A percentile compares a stretch with the other conserved stretches of the same genome.
Evolutionary conservation across 2,329 filamentous ascomycete species (phyloP).

Genomic region (Dryadomyces sulphureus): DNA sequence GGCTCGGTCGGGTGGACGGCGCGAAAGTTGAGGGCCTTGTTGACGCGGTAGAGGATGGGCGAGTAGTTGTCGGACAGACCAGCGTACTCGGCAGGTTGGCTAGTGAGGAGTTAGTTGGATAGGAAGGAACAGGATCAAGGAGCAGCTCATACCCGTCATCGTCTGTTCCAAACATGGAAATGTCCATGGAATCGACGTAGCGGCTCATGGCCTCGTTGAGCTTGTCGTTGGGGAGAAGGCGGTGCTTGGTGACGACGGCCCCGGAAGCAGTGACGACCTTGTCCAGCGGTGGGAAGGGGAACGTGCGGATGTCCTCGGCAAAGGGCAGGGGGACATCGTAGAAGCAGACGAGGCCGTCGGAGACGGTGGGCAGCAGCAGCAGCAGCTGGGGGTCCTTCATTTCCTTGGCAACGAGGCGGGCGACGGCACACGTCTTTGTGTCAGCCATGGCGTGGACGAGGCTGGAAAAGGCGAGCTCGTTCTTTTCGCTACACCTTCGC

Average conservation of each 20-base stretch:
- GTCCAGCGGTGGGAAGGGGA: conserved; percentile 82
- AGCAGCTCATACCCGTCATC: conserved; percentile 51
- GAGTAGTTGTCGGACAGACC: conserved; percentile 71
- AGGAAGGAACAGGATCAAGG: neutral
- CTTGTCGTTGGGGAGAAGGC: conserved; percentile 62
- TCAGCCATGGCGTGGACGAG: conserved; percentile 79
- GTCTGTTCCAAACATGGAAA: conserved; percentile 55
- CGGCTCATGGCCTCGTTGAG: conserved; percentile 72
- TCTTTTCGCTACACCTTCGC: conserved; percentile 64
- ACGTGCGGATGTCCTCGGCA: conserved; percentile 79
- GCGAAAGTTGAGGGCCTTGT: conserved; percentile 69
- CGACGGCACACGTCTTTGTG: conserved; percentile 72
- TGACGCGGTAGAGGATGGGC: conserved; percentile 75
- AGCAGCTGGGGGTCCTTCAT: conserved; percentile 63
- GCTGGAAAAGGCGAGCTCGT: conserved; percentile 72
- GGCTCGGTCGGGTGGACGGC: conserved; percentile 58
- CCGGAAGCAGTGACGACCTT: conserved; percentile 78
- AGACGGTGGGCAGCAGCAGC: conserved; percentile 66
- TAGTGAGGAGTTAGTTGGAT: conserved; percentile 10
- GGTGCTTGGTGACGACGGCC: conserved; percentile 64
- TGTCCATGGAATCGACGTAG: conserved; percentile 87
- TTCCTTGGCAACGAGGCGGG: conserved; percentile 72
- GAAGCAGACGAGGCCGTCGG: conserved; percentile 67
- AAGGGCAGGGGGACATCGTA: conserved; percentile 87
- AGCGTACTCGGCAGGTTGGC: conserved; percentile 50